These are phyloP conservation scores for Udeniomyces megalosporus DNA, from an alignment of 768 basidiomycete species.

Conservation along the genomic window DNA sequence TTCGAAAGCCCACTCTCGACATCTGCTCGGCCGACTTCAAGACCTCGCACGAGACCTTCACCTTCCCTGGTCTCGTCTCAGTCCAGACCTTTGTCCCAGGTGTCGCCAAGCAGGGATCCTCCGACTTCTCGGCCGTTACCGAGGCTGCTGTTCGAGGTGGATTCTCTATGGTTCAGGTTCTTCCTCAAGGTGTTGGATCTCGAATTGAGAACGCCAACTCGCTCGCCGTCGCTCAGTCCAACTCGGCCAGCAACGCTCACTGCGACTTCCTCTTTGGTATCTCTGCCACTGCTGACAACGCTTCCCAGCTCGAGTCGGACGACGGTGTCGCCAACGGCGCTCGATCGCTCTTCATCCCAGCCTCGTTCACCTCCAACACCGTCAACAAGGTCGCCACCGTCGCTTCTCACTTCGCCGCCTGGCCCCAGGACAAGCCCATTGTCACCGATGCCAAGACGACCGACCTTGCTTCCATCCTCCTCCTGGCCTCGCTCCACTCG, in stretches of 20 bases:
- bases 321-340: constrained; percentile 65
- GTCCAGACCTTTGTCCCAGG: constrained; percentile 71
- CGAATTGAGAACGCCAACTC: constrained; percentile 50
- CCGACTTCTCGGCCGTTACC: constrained; percentile 51
- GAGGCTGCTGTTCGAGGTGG: constrained; percentile 75
- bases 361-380: constrained; percentile 23
- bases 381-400: constrained; percentile 49
- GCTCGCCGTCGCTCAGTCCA: constrained; percentile 53
- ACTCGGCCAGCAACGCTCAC: constrained; percentile 47
- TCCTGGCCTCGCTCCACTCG: constrained; percentile 81
- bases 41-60: constrained; percentile 76
- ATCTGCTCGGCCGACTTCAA: constrained; percentile 85
- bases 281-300: constrained; percentile 54
- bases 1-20: constrained; percentile 63
- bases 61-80: constrained; percentile 82
- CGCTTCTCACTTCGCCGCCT: constrained; percentile 72
- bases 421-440: constrained; percentile 84
- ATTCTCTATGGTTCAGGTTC: constrained; percentile 68
- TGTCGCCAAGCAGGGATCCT: constrained; percentile 39
- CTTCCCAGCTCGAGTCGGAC: constrained; percentile 29
- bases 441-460: constrained; percentile 83
- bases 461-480: constrained; percentile 77
- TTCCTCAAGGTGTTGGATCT: constrained; percentile 49
- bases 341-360: constrained; percentile 75
- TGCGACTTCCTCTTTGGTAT: constrained; percentile 80